Base-by-base conservation (phyloP, 2,329 filamentous ascomycete genomes). In the Sphaerulina musiva region DNA sequence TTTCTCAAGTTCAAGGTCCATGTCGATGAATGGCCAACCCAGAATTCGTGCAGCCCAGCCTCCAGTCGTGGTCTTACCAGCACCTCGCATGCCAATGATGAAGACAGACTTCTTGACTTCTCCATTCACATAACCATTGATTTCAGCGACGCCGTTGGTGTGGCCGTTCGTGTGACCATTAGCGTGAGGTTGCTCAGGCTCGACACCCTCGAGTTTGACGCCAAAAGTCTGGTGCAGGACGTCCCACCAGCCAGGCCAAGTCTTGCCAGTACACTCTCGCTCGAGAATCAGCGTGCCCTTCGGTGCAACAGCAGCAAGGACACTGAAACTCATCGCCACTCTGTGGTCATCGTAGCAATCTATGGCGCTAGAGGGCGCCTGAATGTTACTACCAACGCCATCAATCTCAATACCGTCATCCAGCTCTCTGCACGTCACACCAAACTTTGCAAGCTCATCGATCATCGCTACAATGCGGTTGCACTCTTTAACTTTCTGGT, bases 241-340 rank as follows among this genome's bases (percentile, higher is more conserved):
- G 70, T 98, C 93, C 93, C 93, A 98, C 89, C 93, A 98, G 8
- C 92, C 93, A 0, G 93, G 93, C 93, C 93, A 98, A 2, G 93
- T 98, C 78, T 98, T 98, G 40, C 87, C 91, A 2, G 89, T 88
- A 69, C 93, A 98, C 66, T 95, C 90, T 56, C 90, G 86, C 69
- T 98, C 93, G 2, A 88, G 80, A 48, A 98, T 83, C 12, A 95
- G 73, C 0, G 89, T 86, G 0, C 88, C 80, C 6, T 81, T 72
- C 1, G 87, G 85, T 0, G 86, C 80, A 31, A 85, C 81, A 14
- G 89, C 75, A 10, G 89, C 83, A 12, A 98, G 77, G 6, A 98
- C 90, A 61, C 90, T 93, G 73, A 98, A 95, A 72, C 92, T 96
- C 90, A 98, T 98, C 23, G 93, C 93, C 10, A 98, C 90, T 56